Evolutionary conservation across 306 rosid species (phyloP).

Genomic region (Malus domestica): ASM211411v1 NC_041803.1:1358501-1359000

Average conservation of each 20-base stretch:
- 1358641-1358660: neutral
- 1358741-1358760: neutral
- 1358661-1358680: neutral
- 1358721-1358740: neutral
- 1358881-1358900: neutral
- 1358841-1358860: conserved; percentile 57
- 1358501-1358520: neutral
- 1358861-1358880: neutral
- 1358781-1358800: neutral
- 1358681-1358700: neutral
- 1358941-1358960: neutral
- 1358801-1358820: conserved; percentile 54
- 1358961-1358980: neutral
- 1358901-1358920: neutral
- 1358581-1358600: neutral
- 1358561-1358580: neutral
- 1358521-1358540: neutral
- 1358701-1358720: neutral
- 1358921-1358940: neutral
- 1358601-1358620: neutral
- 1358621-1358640: neutral
- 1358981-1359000: neutral
- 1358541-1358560: neutral
- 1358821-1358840: conserved; percentile 74
- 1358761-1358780: conserved; percentile 14